Conservation (phyloP, 2,329 filamentous ascomycete species). For the Colletotrichum orbiculare region DNA sequence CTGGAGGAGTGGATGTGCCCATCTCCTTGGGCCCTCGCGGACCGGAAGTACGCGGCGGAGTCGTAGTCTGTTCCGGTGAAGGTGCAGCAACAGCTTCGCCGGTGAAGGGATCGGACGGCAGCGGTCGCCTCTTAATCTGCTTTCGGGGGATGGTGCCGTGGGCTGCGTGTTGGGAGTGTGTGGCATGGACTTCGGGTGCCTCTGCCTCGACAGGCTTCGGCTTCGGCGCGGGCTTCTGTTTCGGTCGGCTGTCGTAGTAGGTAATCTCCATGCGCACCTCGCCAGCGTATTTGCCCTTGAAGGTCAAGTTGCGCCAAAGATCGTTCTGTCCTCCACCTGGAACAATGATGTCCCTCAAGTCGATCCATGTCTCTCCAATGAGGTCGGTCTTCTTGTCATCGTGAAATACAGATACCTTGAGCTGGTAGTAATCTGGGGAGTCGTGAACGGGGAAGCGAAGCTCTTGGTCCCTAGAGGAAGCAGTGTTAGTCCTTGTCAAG, state of each 20-base stretch:
- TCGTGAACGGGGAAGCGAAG: conserved; percentile 96
- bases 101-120: conserved; percentile 82
- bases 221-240: conserved; percentile 75
- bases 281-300: conserved; percentile 93
- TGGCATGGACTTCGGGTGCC: background rate
- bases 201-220: conserved; percentile 52
- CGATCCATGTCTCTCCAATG: conserved; percentile 94
- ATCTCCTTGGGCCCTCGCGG: conserved; percentile 33
- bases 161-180: conserved; percentile 25
- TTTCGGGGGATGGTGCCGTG: conserved; percentile 63
- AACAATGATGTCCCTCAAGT: conserved; percentile 82
- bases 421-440: conserved; percentile 92
- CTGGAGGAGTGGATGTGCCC: conserved; percentile 9
- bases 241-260: conserved; percentile 90
- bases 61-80: conserved; percentile 56
- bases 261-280: conserved; percentile 96
- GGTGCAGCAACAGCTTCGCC: conserved; percentile 56
- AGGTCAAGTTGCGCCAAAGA: conserved; percentile 88
- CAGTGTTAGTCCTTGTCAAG: conserved; percentile 4
- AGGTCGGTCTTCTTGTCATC: conserved; percentile 98
- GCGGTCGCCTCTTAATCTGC: conserved; percentile 82
- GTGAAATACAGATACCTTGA: conserved; percentile 97
- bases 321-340: conserved; percentile 93
- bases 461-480: conserved; percentile 85
- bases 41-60: conserved; percentile 54